phyloP scores from a whole-genome alignment of 2,329 filamentous ascomycete species.

The Juglanconis sp. region DNA sequence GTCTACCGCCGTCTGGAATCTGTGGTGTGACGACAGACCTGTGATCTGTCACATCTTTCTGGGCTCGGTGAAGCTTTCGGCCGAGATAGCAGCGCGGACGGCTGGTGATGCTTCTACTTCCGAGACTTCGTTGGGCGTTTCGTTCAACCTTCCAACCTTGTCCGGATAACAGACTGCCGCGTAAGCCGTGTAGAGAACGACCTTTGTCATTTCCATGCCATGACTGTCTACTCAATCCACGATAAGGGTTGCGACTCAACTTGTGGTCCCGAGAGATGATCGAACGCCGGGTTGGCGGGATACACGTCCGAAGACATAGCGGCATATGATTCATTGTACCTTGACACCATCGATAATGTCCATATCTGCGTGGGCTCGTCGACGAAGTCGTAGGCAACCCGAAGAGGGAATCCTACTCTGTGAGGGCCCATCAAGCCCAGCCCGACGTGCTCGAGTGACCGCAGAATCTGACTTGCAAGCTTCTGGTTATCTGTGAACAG shows the following conservation, averaged over 20 bases:
- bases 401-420: slow-evolving; percentile 34
- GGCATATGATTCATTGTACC: slow-evolving; percentile 10
- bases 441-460: slow-evolving; percentile 36
- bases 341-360: slow-evolving; percentile 24
- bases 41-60: not conserved
- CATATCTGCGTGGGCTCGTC: slow-evolving; percentile 32
- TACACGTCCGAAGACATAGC: slow-evolving; percentile 11
- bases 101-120: not conserved
- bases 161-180: not conserved
- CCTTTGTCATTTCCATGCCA: not conserved
- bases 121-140: not conserved
- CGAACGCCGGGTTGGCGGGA: not conserved
- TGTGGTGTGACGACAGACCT: not conserved
- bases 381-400: slow-evolving; percentile 38
- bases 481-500: slow-evolving; percentile 25
- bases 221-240: not conserved
- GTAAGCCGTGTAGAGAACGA: not conserved
- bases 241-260: not conserved
- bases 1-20: not conserved
- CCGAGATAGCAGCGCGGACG: not conserved
- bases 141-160: not conserved
- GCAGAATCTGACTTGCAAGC: slow-evolving; percentile 32
- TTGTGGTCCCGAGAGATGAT: not conserved
- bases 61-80: not conserved
- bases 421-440: slow-evolving; percentile 36